Evolutionary conservation across 345 rosid species (phyloP).

Genomic region (Eucalyptus microcorys): DNA sequence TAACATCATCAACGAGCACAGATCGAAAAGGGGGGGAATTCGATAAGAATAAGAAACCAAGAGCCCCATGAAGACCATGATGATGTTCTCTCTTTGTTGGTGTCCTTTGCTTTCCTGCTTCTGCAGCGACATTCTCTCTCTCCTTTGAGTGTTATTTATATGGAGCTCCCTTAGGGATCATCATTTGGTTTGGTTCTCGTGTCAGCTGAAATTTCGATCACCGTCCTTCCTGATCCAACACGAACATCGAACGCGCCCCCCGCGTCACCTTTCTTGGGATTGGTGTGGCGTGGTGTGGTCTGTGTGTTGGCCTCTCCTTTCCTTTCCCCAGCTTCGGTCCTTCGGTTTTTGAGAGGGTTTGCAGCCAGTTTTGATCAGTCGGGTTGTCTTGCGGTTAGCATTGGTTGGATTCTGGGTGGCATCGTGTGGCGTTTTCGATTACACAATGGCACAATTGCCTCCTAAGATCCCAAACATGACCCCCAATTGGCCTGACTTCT

Average conservation of each 20-base stretch:
- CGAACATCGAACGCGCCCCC: neutral
- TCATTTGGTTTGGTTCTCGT: neutral
- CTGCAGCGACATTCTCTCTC: neutral
- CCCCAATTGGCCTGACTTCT: constrained; percentile 64
- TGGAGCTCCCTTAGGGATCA: neutral
- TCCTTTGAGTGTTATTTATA: neutral
- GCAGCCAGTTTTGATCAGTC: neutral
- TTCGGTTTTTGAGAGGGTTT: neutral
- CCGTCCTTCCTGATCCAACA: neutral
- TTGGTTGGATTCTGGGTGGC: neutral
- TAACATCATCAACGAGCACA: neutral
- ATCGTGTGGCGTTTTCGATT: neutral
- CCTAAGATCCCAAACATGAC: constrained; percentile 79
- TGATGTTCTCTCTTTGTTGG: neutral
- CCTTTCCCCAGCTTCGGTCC: neutral
- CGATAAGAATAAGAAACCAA: neutral
- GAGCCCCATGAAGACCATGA: neutral
- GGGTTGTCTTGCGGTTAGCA: neutral
- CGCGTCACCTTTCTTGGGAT: neutral
- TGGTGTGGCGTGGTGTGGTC: neutral
- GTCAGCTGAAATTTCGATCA: neutral
- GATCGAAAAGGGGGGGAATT: neutral
- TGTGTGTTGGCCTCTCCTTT: neutral
- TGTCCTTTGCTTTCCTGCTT: neutral
- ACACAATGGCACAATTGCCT: constrained; percentile 70